Conservation (phyloP, 768 basidiomycete genomes). For the Dendrothele bispora region DNA sequence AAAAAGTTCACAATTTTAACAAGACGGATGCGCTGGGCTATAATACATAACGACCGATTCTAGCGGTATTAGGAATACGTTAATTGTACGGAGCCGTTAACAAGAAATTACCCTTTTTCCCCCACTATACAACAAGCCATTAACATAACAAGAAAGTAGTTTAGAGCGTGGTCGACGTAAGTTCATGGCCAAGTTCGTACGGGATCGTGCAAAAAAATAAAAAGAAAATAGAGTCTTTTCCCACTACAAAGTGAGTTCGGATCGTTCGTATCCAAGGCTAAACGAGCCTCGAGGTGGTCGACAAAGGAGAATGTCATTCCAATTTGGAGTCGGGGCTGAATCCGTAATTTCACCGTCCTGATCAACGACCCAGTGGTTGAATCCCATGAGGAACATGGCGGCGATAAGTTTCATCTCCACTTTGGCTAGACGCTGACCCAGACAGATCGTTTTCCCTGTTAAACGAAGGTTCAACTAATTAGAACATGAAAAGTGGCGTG, state of each 20-base stretch:
- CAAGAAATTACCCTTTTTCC: no score
- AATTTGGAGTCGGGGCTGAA: constrained; percentile 62
- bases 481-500: constrained; percentile 11
- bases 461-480: constrained; percentile 13
- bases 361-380: constrained; percentile 60
- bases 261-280: constrained; percentile 50
- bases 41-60: no score
- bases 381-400: constrained; percentile 66
- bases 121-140: no score
- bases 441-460: constrained; percentile 67
- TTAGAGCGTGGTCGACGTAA: no score
- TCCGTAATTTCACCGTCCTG: constrained; percentile 42
- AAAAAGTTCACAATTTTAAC: no score
- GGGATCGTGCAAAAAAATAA: no score
- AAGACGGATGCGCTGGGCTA: no score
- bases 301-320: constrained; percentile 76
- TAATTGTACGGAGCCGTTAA: no score
- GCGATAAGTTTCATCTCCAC: constrained; percentile 71
- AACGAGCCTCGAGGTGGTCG: constrained; percentile 57
- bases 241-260: constrained; percentile 33
- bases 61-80: no score
- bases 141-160: no score
- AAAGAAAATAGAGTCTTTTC: constrained; percentile 1
- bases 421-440: constrained; percentile 74
- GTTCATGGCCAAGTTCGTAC: no score